A percentile compares a stretch with the other conserved stretches of the same genome.
Conservation (phyloP, 2,329 filamentous ascomycete genomes). For the Seiridium cupressi region DNA sequence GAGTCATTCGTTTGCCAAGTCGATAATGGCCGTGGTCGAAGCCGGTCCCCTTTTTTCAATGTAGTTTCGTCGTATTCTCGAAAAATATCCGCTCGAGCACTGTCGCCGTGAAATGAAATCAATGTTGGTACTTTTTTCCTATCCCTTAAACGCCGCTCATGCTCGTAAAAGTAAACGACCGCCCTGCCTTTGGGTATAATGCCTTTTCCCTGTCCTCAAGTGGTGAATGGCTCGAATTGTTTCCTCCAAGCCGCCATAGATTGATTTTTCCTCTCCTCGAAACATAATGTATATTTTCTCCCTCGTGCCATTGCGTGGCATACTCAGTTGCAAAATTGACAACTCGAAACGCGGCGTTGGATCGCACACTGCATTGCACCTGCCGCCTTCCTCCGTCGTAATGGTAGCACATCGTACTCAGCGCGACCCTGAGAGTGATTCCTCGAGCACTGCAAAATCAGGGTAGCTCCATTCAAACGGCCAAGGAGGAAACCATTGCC, state of each 20-base stretch:
- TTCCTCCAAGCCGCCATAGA: not conserved
- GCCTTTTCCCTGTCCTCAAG: not conserved
- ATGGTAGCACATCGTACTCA: too few species aligned
- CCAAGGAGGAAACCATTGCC: too few species aligned
- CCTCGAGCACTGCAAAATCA: too few species aligned
- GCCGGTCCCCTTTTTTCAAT: too few species aligned
- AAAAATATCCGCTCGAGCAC: not conserved
- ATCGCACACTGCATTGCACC: too few species aligned
- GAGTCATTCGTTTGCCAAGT: too few species aligned
- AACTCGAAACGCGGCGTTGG: too few species aligned
- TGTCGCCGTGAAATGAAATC: not conserved
- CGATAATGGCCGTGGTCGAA: too few species aligned
- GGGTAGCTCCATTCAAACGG: too few species aligned
- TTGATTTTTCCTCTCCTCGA: not conserved
- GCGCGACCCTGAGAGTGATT: too few species aligned
- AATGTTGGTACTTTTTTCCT: not conserved
- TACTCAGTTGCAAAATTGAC: too few species aligned
- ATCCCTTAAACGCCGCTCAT: not conserved
- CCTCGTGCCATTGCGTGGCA: not conserved
- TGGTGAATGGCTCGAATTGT: not conserved
- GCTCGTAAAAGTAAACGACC: not conserved
- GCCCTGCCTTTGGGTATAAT: constrained; percentile 6
- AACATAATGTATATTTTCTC: not conserved
- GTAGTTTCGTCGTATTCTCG: not conserved
- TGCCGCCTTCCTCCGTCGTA: too few species aligned